phyloP scores from a whole-genome alignment of 228 moss, liverwort and hornwort species.

The Sphagnum fallax region DNA sequence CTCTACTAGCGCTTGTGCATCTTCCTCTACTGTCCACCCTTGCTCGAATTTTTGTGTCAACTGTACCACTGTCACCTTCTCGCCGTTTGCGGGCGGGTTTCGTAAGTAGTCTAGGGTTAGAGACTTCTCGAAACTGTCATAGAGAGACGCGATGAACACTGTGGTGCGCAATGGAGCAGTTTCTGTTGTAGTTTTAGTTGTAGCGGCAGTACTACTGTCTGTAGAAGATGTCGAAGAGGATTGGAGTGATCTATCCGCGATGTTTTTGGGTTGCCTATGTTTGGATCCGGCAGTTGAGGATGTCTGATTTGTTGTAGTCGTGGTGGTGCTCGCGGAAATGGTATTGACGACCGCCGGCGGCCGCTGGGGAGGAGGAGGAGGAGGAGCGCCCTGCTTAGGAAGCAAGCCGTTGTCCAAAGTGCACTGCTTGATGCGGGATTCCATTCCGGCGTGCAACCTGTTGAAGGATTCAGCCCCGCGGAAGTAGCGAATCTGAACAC shows the following conservation, averaged over 20 bases:
- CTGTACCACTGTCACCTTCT: conserved; percentile 21
- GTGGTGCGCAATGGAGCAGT: conserved; percentile 7
- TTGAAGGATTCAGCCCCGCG: conserved; percentile 8
- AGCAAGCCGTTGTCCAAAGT: conserved; percentile 13
- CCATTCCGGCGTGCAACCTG: conserved; percentile 6
- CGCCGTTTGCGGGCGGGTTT: conserved; percentile 1
- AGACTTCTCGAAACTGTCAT: conserved; percentile 17
- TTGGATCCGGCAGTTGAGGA: neutral
- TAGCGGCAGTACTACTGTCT: too few species aligned
- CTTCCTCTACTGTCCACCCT: conserved; percentile 11
- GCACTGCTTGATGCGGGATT: conserved; percentile 13
- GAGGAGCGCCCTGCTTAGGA: neutral
- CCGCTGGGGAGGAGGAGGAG: neutral
- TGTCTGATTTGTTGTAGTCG: too few species aligned
- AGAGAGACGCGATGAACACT: conserved; percentile 35
- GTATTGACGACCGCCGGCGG: neutral
- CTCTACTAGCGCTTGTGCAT: conserved; percentile 30
- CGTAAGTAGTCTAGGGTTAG: conserved; percentile 11
- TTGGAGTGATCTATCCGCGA: too few species aligned
- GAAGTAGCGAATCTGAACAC: conserved; percentile 34
- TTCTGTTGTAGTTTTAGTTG: neutral
- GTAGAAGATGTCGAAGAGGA: too few species aligned
- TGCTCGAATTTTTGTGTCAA: conserved; percentile 18
- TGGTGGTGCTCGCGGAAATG: too few species aligned
- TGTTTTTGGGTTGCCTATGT: neutral